phyloP scores from a whole-genome alignment of 352 stramenopile genomes.

The Pythium inflatum region DNA sequence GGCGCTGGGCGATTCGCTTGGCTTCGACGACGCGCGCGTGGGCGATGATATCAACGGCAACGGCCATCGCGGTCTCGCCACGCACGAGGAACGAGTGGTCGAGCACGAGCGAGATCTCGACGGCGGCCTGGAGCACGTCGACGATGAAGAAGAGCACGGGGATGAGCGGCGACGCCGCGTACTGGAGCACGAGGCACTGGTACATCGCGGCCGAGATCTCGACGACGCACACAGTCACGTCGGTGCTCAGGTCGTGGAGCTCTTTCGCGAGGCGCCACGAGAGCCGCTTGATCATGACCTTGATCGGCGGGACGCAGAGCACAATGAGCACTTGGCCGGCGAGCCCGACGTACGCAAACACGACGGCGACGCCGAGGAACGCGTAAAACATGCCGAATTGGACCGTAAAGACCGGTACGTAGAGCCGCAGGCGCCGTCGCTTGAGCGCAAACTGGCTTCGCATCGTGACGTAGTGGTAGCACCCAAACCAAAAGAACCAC shows the following conservation, averaged over 20 bases:
- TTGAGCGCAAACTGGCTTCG: conserved; percentile 6
- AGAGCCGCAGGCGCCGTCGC: conserved; percentile 4
- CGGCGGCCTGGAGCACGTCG: conserved; percentile 16
- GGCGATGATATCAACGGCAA: conserved; percentile 18
- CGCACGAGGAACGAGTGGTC: conserved; percentile 20
- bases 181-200: conserved; percentile 40
- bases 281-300: conserved; percentile 33
- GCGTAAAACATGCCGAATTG: conserved; percentile 25
- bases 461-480: conserved; percentile 4
- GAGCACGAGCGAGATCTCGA: conserved; percentile 22
- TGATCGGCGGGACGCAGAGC: conserved; percentile 31
- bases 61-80: conserved; percentile 12
- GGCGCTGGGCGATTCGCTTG: too few relatives aligned
- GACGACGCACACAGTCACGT: conserved; percentile 51
- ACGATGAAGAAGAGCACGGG: conserved; percentile 17
- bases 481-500: conserved; percentile 8
- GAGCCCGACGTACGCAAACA: conserved; percentile 31
- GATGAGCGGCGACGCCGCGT: conserved; percentile 7
- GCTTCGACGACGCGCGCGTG: conserved; percentile 4
- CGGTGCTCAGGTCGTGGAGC: conserved; percentile 44
- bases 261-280: conserved; percentile 40
- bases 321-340: conserved; percentile 37
- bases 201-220: conserved; percentile 42
- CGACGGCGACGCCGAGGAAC: conserved; percentile 35
- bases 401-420: conserved; percentile 15